Base-by-base conservation (phyloP, 768 basidiomycete genomes). In the Xerocomellus dryophilus region DNA sequence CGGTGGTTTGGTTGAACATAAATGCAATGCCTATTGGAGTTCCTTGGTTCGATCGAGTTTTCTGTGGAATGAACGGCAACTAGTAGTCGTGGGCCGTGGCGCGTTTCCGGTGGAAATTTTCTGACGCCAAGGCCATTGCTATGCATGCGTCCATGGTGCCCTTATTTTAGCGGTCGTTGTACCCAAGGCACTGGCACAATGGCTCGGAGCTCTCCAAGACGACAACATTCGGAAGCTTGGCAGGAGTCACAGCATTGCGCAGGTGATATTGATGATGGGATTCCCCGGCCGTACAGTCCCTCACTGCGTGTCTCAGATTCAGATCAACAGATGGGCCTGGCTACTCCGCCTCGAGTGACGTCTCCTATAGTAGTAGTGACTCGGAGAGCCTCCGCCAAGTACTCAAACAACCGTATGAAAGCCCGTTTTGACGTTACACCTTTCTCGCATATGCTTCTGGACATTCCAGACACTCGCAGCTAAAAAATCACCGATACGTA, bases 1-100 rank as follows among this genome's bases (percentile, higher is more conserved):
- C 38, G 36, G 39, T 50, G 49, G 36, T 48, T 50, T 53, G 39
- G 31, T 53, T 38, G 21, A 45, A 45, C 11, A 34, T 45, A 50
- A 48, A 58, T 56, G 51, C 18, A 14, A 41, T 60, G 42, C 45
- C 25, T 43, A 48, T 39, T 31, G 12, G 6, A 7, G n/a, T 11
- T n/a, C 14, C 4, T n/a, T n/a, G 25, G 9, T 15, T 50, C 6
- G 2, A 41, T 18, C 2, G 25, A 27, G 9, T 15, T 10, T 48
- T 40, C 11, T 8, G 12, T 27, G 7, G 23, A 27, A 21, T 9
- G 11, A 1, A 41, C 8, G 12, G 5, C n/a, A 5, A 4, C 11
- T 18, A n/a, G 20, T 18, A n/a, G n/a, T n/a, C n/a, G n/a, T n/a
- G n/a, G n/a, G n/a, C n/a, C 2, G 18, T 25, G 17, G 21, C 17